These are phyloP conservation scores for Trifolium pratense DNA, from an alignment of 306 rosid species.

Conservation along the genomic window DNA sequence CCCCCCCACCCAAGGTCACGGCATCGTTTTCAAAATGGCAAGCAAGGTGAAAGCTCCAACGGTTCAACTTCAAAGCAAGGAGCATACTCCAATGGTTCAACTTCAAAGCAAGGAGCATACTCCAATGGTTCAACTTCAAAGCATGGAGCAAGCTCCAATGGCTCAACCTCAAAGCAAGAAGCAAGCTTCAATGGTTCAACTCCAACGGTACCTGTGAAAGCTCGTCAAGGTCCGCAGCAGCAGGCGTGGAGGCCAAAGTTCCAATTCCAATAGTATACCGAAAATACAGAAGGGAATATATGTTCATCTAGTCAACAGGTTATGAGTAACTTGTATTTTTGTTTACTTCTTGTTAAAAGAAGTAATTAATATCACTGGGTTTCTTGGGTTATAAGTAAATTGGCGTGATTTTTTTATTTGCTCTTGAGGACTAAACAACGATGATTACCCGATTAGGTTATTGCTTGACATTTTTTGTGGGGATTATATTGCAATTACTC, in stretches of 20 bases:
- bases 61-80: constrained; percentile 36
- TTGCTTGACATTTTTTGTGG: constrained; percentile 21
- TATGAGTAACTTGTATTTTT: constrained; percentile 15
- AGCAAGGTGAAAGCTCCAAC: constrained; percentile 37
- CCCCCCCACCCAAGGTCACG: constrained; percentile 18
- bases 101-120: constrained; percentile 26
- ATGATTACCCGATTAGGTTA: not conserved
- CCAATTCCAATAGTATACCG: constrained; percentile 12
- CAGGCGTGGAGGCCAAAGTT: constrained; percentile 61
- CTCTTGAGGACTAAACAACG: not conserved
- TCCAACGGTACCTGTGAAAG: constrained; percentile 36
- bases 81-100: constrained; percentile 32
- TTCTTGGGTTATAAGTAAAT: constrained; percentile 21
- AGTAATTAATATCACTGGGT: constrained; percentile 18
- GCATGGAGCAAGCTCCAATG: constrained; percentile 35
- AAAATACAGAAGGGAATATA: not conserved
- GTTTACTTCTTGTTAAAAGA: constrained; percentile 25
- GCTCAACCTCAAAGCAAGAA: constrained; percentile 26
- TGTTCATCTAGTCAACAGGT: constrained; percentile 29
- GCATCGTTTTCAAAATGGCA: constrained; percentile 30
- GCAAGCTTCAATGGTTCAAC: constrained; percentile 35
- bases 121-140: constrained; percentile 23
- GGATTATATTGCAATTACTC: constrained; percentile 10
- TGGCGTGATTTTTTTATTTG: constrained; percentile 25
- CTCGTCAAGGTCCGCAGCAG: constrained; percentile 44